Conservation (phyloP, 1,284 basidiomycete species). For the Pulveroboletus sp. region DNA sequence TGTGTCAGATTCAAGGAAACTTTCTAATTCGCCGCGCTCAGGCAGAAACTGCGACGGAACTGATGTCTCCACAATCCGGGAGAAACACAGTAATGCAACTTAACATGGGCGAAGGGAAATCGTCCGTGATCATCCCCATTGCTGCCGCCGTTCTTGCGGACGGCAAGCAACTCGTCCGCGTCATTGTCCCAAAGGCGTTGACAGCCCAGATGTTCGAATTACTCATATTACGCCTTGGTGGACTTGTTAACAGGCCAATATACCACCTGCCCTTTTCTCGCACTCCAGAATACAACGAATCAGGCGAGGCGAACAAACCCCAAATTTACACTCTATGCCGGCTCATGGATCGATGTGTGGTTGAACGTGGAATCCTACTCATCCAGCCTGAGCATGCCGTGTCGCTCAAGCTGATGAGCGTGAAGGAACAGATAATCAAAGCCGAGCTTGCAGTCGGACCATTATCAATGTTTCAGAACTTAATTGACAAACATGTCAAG, state of each 20-base stretch:
- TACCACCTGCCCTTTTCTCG: slow-evolving; percentile 53
- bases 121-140: slow-evolving; percentile 47
- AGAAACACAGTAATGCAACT: not conserved
- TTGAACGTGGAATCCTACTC: slow-evolving; percentile 43
- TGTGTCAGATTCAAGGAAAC: slow-evolving; percentile 43
- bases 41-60: slow-evolving; percentile 41
- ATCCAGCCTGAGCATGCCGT: slow-evolving; percentile 53
- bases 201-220: slow-evolving; percentile 49
- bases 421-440: slow-evolving; percentile 17
- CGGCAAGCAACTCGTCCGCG: slow-evolving; percentile 45
- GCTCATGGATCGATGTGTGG: slow-evolving; percentile 42
- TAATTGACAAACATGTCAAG: not conserved
- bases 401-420: slow-evolving; percentile 35
- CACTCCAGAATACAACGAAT: not conserved
- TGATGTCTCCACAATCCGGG: slow-evolving; percentile 43
- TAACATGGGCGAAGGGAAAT: slow-evolving; percentile 3
- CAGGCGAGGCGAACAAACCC: fast-evolving
- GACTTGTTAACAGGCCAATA: slow-evolving; percentile 47
- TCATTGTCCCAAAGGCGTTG: slow-evolving; percentile 50
- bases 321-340: slow-evolving; percentile 21
- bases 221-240: slow-evolving; percentile 45
- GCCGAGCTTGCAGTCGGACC: not conserved
- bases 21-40: slow-evolving; percentile 45
- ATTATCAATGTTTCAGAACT: not conserved
- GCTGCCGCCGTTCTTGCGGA: slow-evolving; percentile 45